Conservation (phyloP, 305 asterid species). For the Ilex paraguariensis region DNA sequence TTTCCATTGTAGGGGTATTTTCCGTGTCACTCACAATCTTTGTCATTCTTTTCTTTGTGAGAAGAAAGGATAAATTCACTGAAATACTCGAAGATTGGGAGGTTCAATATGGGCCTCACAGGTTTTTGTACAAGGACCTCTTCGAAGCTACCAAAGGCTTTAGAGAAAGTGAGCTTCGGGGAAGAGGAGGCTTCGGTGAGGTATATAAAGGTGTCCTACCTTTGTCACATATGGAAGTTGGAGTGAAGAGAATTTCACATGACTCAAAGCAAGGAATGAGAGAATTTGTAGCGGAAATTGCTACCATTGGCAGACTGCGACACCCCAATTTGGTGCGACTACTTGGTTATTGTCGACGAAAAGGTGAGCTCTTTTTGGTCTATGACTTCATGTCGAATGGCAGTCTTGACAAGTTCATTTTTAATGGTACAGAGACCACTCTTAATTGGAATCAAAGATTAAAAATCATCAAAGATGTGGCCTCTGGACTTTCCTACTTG, state of each 20-base stretch:
- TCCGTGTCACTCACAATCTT: no score
- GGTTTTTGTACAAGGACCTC: no score
- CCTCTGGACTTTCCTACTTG: background rate
- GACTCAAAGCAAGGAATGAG: background rate
- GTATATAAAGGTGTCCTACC: no score
- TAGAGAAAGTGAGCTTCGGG: no score
- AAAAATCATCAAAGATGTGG: background rate
- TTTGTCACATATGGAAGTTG: background rate
- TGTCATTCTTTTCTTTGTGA: no score
- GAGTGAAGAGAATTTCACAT: background rate
- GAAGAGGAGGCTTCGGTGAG: no score
- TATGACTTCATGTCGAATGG: background rate
- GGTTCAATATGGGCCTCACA: no score
- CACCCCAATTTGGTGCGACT: conserved; percentile 1
- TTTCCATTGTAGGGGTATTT: no score
- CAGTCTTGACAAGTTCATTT: background rate
- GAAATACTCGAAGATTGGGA: no score
- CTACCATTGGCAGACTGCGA: background rate
- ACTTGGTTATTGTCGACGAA: conserved; percentile 1
- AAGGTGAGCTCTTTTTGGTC: conserved; percentile 1
- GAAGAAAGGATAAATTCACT: no score
- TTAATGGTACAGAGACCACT: background rate
- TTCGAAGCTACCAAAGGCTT: no score
- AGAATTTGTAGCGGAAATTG: background rate
- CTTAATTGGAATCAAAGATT: background rate